Base-by-base conservation (phyloP, 805 yeast genomes). In the Ogataea sp. region DNA sequence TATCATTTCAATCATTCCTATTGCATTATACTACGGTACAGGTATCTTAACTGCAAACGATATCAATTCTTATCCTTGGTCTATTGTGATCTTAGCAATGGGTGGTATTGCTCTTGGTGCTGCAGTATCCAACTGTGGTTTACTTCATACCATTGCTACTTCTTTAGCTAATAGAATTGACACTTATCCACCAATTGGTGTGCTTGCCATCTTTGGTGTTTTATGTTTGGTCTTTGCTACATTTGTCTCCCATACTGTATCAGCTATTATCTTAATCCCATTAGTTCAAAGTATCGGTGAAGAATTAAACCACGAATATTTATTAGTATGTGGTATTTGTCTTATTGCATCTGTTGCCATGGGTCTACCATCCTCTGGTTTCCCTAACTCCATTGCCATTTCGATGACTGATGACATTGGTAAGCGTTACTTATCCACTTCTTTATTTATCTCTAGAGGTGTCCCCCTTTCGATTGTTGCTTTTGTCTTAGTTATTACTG, bases 331-430 rank as follows among this genome's bases (percentile, higher is more conserved):
- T 68, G 66, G 67, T 18, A 67, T 70, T 47, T 68, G 75, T 7
- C 58, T 72, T 41, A 62, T 72, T 39, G 71, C 75, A 21, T 70
- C 76, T 8, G 64, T 71, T n/a, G 78, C 77, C 20, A 72, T 72
- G 78, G 76, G 74, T 10, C 61, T 72, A 40, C 77, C 77, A 9
- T 69, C 74, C 5, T 70, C 76, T 2, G 78, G 78, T 3, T 72
- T 72, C 59, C 78, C 78, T 17, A 72, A 71, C 49, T 73, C 70
- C 16, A 72, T 75, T n/a, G 77, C 77, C 13, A 72, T 72, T 47
- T 66, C 74, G 37, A 68, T 71, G 73, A 67, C 73, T 3, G 77
- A 72, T 48, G 77, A 72, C 42, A 59, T 72, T 34, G 77, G 78
- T 14, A 70, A 70, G 39, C 70, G 73, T 6, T 72, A 71, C 47